Evolutionary conservation across 352 stramenopile genomes (phyloP).

Genomic region (Albugo laibachii): DNA sequence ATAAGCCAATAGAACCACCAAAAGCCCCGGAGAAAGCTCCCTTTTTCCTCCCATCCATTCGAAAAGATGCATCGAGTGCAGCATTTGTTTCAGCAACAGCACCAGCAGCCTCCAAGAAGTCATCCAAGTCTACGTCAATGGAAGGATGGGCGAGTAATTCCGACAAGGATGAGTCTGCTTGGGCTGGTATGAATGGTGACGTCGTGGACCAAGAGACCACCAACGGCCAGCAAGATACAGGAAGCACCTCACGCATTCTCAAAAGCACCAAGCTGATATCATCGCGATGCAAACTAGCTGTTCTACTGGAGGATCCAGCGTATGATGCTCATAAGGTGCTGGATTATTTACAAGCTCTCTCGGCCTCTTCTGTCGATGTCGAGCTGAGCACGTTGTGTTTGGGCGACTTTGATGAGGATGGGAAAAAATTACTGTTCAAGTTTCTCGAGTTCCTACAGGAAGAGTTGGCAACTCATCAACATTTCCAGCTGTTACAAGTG

Average conservation of each 20-base stretch:
- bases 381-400: constrained; percentile 73
- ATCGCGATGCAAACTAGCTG: constrained; percentile 47
- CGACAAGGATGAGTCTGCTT: constrained; percentile 42
- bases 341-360: constrained; percentile 49
- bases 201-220: constrained; percentile 9
- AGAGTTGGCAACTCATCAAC: constrained; percentile 34
- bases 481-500: constrained; percentile 67
- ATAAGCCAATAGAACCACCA: constrained; percentile 88
- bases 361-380: constrained; percentile 50
- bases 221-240: constrained; percentile 11
- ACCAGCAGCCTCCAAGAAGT: constrained; percentile 2
- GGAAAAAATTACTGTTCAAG: constrained; percentile 32
- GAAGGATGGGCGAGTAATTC: constrained; percentile 40
- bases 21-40: constrained; percentile 87
- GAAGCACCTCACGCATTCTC: constrained; percentile 30
- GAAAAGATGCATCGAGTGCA: no score
- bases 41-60: background rate
- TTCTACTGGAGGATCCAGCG: constrained; percentile 16
- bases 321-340: constrained; percentile 10
- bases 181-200: constrained; percentile 16
- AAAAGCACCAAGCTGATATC: constrained; percentile 52
- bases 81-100: no score
- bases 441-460: constrained; percentile 47
- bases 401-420: constrained; percentile 58
- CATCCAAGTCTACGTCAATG: constrained; percentile 10